Base-by-base conservation (phyloP, 2,329 filamentous ascomycete species). In the Ploettnerulaceae sp. region DNA sequence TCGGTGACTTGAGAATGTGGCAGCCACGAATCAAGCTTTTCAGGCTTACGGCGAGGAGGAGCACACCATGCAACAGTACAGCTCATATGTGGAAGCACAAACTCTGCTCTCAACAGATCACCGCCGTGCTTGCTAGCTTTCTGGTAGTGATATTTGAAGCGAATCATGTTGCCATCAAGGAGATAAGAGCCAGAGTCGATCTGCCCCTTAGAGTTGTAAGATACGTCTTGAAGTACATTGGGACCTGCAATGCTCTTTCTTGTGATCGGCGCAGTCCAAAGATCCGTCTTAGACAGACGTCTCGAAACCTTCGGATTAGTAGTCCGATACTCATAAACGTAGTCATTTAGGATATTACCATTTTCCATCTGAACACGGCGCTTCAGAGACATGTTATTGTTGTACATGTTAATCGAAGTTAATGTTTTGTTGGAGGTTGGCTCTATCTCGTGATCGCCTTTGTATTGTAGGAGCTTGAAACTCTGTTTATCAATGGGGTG, bases 111-210 rank as follows among this genome's bases (percentile, higher is more conserved):
- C 4, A 77, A 66, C 12, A 77, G 63, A 47, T 76, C 74, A 53
- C 76, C 74, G 11, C 70, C 71, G 46, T 72, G 74, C 28, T 67
- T 70, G 5, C 72, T 70, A 43, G 74, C 70, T 52, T 76, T 75
- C 28, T 74, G 70, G 57, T 77, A 77, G 51, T 72, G 68, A 45
- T 74, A 76, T 51, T 72, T 72, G 65, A 76, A 77, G 7, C 71
- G 68, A 5, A 75, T 66, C 9, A 76, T 57, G 45, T 75, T 76
- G 3, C 67, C 69, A 51, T 75, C 70, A 43, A 69, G 71, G 49
- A 75, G 67, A 57, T 74, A 76, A 1, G 72, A 76, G 11, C 74
- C 74, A 9, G 70, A 71, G 45, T 71, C 68, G 37, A 76, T 67
- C 36, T 72, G 70, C n/a, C 75, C 75, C 51, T 71, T 71, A 43